Base-by-base conservation (phyloP, 2,329 filamentous ascomycete species). In the Aspergillus fructus region DNA sequence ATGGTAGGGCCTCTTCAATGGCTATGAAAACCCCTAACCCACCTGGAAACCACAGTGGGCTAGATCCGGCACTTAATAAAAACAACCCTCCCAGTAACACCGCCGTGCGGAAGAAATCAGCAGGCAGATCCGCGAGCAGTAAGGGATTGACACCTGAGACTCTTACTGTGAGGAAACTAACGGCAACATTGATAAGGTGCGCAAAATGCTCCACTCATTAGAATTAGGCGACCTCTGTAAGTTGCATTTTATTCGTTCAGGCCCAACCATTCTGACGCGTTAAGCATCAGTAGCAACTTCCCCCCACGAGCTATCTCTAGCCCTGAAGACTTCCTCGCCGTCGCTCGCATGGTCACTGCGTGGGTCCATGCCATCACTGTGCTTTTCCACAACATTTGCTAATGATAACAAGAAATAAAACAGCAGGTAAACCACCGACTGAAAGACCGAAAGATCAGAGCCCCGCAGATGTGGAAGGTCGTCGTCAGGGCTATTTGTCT, bases 11-110 rank as follows among this genome's bases (percentile, higher is more conserved):
- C 30, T 39, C 56, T 27, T 53, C 46, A 21, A 64, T 51, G 21
- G 9, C 55, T 11, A 47, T 52, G 7, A 41, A 55, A 6, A 8
- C 48, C 27, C 23, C 47, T 12, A 48, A 56, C 23, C 21, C 42
- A 8, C 41, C 54, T 19, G 15, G 43, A n/a, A 27, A n/a, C 19
- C 30, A 48, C 37, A 57, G 27, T 46, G 42, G 52, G 27, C 54
- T 53, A 21, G 62, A 68, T 53, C 64, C 66, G 21, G 64, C 66
- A 19, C 56, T 69, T 19, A 60, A 65, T 34, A 49, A n/a, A 6
- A 62, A 59, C n/a, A 59, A 60, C 23, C 6, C 15, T 33, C 23
- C 15, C 24, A 15, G 8, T 6, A 49, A 40, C 30, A 27, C 27
- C 27, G 5, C 13, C 34, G 12, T n/a, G n/a, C n/a, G 34, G 15